phyloP scores from a whole-genome alignment of 2,329 filamentous ascomycete genomes.

The Fusarium sp. region DNA sequence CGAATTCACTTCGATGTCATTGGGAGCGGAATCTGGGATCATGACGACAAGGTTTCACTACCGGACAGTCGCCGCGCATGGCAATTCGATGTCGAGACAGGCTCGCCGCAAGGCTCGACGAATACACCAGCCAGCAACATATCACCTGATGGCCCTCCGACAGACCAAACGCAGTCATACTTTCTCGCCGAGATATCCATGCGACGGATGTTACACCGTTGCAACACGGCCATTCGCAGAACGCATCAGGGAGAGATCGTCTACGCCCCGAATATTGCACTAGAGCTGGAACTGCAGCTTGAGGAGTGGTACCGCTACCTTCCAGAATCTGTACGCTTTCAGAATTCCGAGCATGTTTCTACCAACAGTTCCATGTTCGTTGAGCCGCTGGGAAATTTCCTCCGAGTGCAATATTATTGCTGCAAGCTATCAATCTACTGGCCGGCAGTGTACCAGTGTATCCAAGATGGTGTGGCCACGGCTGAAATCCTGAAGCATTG shows the following conservation, averaged over 20 bases:
- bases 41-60: conserved; percentile 1
- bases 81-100: not conserved
- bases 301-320: conserved; percentile 51
- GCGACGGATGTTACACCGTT: conserved; percentile 49
- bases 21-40: conserved; percentile 3
- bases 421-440: conserved; percentile 8
- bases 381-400: not conserved
- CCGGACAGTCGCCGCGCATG: not conserved
- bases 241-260: conserved; percentile 28
- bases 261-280: conserved; percentile 46
- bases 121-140: not conserved
- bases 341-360: not conserved
- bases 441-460: conserved; percentile 6
- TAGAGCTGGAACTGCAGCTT: conserved; percentile 50
- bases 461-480: not conserved
- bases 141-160: not conserved
- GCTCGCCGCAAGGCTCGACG: not conserved
- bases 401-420: not conserved
- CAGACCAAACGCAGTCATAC: conserved; percentile 24
- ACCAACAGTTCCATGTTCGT: not conserved
- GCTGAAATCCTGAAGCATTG: not conserved
- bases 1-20: not conserved
- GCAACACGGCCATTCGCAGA: conserved; percentile 41
- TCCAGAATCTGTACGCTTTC: not conserved
- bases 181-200: conserved; percentile 51